Base-by-base conservation (phyloP, 768 basidiomycete species). In the Pisolithus tinctorius region DNA sequence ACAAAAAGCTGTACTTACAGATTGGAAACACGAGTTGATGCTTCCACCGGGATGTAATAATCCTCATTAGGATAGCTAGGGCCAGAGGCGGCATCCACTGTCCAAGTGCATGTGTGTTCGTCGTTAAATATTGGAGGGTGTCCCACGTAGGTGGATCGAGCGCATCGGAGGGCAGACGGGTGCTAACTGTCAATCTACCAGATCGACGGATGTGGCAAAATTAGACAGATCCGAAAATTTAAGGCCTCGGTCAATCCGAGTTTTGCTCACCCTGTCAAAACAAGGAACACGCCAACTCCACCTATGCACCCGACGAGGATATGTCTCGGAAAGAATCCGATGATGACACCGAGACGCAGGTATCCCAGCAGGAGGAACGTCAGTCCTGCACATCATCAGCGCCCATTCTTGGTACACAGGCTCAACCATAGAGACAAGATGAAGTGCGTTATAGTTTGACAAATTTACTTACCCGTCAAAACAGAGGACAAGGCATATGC, bases 291-390 rank as follows among this genome's bases (percentile, higher is more conserved):
- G 14, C 95, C 95, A 30, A 98, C 91, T n/a, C 95, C 94, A 9
- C 94, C 94, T 38, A 97, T 97, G 60, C 87, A 88, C 80, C 94
- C 94, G n/a, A 99, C 90, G 27, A 97, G 79, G 62, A 97, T 96
- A 62, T 96, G 93, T 13, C 95, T 77, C 16, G 95, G 95, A 70
- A 98, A 97, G 71, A 98, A 98, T 1, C 93, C 93, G 34, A 96
- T 85, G 8, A 98, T 69, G 6, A 81, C 76, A 2, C 95, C 95
- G 11, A 97, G 76, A 42, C 82, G 82, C 57, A 94, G 81, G 14
- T 78, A 80, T 13, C 93, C 93, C 17, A 97, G 78, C n/a, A 88
- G 68, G 67, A 94, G 83, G 68, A 96, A 96, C 0, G 88, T 75
- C 17, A 93, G 64, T 37, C 60, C 55, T 63, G 56, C 37, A 6